phyloP scores from a whole-genome alignment of 108 stramenopile species.

The Skeletonema marinoi region DNA sequence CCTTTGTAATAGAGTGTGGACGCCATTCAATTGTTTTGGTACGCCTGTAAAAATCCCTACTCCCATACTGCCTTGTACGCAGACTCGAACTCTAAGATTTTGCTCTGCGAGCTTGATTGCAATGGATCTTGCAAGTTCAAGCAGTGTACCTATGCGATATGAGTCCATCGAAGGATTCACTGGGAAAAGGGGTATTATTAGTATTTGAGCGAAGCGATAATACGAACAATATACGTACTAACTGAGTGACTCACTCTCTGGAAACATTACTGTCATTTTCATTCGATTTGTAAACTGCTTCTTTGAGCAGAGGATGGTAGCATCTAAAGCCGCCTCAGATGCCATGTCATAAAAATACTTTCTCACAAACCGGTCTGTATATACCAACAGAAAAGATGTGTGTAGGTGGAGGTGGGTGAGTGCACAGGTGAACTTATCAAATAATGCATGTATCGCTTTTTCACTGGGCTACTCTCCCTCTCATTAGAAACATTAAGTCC shows the following conservation, averaged over 20 bases:
- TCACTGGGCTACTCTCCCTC: slow-evolving; percentile 53
- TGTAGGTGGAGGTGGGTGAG: not conserved
- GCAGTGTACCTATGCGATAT: slow-evolving; percentile 82
- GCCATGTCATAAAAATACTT: slow-evolving; percentile 85
- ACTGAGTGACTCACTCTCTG: slow-evolving; percentile 45
- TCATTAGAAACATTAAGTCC: slow-evolving; percentile 20
- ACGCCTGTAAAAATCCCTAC: slow-evolving; percentile 87
- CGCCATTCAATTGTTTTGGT: slow-evolving; percentile 84
- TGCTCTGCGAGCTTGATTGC: slow-evolving; percentile 76
- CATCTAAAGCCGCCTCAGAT: slow-evolving; percentile 68
- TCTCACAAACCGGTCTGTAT: slow-evolving; percentile 76
- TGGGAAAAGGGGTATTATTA: too few relatives aligned
- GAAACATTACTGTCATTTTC: slow-evolving; percentile 80
- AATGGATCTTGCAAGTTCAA: slow-evolving; percentile 76
- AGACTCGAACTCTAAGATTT: slow-evolving; percentile 81
- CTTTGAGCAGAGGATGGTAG: slow-evolving; percentile 68
- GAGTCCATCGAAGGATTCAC: slow-evolving; percentile 86
- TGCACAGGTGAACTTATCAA: not conserved
- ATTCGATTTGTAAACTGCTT: slow-evolving; percentile 75
- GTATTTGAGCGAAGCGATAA: too few relatives aligned
- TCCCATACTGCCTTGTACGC: slow-evolving; percentile 86
- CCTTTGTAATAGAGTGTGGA: slow-evolving; percentile 69
- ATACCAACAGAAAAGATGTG: not conserved
- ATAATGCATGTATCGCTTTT: slow-evolving; percentile 45
- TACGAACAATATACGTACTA: too few relatives aligned